Conservation (phyloP, 257 asterid species). For the Forsythia suspensa region DNA sequence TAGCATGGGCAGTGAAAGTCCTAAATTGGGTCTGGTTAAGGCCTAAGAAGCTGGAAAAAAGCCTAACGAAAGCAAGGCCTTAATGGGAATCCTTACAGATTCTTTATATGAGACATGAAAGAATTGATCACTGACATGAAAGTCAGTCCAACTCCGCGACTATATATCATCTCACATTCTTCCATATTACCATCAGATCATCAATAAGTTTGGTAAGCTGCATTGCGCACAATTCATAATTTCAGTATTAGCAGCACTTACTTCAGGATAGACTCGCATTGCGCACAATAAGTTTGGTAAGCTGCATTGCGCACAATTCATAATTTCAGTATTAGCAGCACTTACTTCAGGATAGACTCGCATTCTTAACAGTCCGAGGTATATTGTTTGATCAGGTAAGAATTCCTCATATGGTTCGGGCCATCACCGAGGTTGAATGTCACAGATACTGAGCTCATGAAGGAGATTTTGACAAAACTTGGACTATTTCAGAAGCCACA, state of each 20-base stretch:
- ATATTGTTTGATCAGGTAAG: slow-evolving; percentile 20
- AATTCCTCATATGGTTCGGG: slow-evolving; percentile 40
- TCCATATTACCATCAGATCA: slow-evolving; percentile 32
- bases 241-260: background rate
- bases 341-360: background rate
- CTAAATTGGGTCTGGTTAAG: slow-evolving; percentile 25
- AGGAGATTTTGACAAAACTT: slow-evolving; percentile 33
- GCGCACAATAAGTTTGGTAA: slow-evolving; percentile 32
- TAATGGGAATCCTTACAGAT: slow-evolving; percentile 22
- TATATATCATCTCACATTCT: slow-evolving; percentile 34
- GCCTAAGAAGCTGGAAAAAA: slow-evolving; percentile 27
- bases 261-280: background rate
- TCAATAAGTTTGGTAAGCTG: slow-evolving; percentile 29
- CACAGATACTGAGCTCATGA: slow-evolving; percentile 36
- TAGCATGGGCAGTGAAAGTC: slow-evolving; percentile 23
- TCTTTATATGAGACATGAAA: slow-evolving; percentile 23
- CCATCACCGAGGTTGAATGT: slow-evolving; percentile 34
- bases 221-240: background rate
- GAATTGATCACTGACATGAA: background rate
- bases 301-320: background rate
- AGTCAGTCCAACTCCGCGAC: slow-evolving; percentile 30
- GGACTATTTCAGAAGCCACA: slow-evolving; percentile 32
- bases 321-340: background rate
- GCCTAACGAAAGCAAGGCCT: slow-evolving; percentile 24
- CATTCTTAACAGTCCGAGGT: background rate